Evolutionary conservation across 495 filamentous ascomycete genomes (phyloP), one percentile per base, ranked within the genome.

Genomic region (Cryomyces minteri): DNA sequence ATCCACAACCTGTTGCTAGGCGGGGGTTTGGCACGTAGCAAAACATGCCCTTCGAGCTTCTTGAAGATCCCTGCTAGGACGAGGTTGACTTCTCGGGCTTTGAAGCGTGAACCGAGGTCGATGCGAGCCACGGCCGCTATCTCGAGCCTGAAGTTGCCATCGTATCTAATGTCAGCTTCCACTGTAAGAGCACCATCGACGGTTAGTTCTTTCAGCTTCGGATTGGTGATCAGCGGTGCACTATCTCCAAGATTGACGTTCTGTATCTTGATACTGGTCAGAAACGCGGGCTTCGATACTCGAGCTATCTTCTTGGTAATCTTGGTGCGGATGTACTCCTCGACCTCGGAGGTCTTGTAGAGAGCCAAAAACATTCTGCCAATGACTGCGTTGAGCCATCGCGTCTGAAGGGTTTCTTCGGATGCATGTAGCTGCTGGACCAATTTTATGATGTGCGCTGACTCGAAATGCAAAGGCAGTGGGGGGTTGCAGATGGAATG

Each of bases 1-100:
- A 96, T 74, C 90, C 90, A 98, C 36, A 94, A 58, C 29, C 90
- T 77, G 59, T 96, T 96, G 62, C 84, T 94, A 0, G 90, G 90
- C 32, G 90, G 84, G 25, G 90, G 88, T 58, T 98, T 98, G 61
- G 94, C 80, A 45, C 82, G 79, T 45, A 95, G 67, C 47, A 93
- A 62, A 45, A 79, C 58, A 57, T 94, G 88, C 4, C 88, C 90
- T 54, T 90, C 80, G 7, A 96, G 62, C 51, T 80, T 84, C 57
- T 83, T 88, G 45, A 95, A 56, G 4, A 92, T 79, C 4, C 86
- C 80, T 5, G 88, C 86, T 32, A 98, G 72, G 32, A 95, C 70
- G 37, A 98, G 70, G 48, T 86, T 83, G 37, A 96, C 87, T 56
- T 94, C 88, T 50, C 88, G 68, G 9, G 80, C 71, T 53, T 93